Evolutionary conservation across 148 eudicot genomes (phyloP), one percentile per base, ranked within the genome.

Genomic region (Gaultheria prostrata): DNA sequence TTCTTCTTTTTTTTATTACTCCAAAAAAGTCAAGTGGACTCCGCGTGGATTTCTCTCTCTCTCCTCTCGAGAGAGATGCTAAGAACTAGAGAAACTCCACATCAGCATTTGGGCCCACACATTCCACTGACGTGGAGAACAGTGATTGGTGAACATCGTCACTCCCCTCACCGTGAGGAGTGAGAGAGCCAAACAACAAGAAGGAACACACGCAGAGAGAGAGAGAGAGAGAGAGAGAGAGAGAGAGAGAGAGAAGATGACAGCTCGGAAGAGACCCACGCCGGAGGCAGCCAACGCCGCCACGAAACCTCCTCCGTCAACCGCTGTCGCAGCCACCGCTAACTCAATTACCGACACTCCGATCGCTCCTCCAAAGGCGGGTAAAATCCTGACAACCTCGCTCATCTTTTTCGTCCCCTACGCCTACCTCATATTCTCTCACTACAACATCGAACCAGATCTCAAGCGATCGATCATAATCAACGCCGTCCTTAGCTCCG

Each of bases 401-500:
- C 83, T 91, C 28, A 8, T 93, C 7, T 88, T 96, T 54, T 78
- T 93, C 21, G 75, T 91, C 54, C 98, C 99, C 0, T 94, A 97
- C 82, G 82, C 87, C 3, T 93, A 89, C 88, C 87, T 92, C 11
- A 84, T 97, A 13, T 84, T 88, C 56, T 87, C 76, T 57, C 89
- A 95, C 87, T 92, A 89, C 87, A 61, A 83, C 35, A 93, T 97
- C 71, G 94, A 92, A 5, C 46, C 33, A 15, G 90, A 90, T 59
- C 86, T 94, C 21, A 89, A 85, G 88, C 86, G 89, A 84, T 91
- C 98, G 11, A 94, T 97, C 78, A 82, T 92, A 54, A 94, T 93
- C 73, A 97, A 89, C 74, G 93, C 88, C 11, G 33, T 79, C 0
- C 79, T 93, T n/a, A 91, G 99, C 84, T 82, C 85, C 30, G 86